Evolutionary conservation across 768 basidiomycete genomes (phyloP).

Genomic region (Suillus hirtellus): DNA sequence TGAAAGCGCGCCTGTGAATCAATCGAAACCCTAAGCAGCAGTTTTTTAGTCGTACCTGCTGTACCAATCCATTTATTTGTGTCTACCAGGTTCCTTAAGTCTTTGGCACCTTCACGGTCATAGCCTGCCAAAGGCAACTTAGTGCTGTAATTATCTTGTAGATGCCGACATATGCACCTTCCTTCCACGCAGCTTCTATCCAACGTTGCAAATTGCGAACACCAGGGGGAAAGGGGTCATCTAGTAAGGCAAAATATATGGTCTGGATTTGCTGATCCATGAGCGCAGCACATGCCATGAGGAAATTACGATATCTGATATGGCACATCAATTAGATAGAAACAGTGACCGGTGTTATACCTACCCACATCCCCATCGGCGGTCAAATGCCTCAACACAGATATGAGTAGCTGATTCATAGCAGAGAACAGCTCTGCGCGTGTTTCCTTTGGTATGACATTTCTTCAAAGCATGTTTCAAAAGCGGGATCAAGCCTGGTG

Average conservation of each 20-base stretch:
- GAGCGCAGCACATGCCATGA: conserved; percentile 75
- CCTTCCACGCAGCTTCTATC: conserved; percentile 82
- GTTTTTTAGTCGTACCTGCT: conserved; percentile 47
- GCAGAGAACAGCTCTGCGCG: conserved; percentile 63
- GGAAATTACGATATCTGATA: conserved; percentile 76
- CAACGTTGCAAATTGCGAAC: conserved; percentile 73
- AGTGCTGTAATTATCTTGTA: neutral
- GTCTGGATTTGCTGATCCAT: conserved; percentile 66
- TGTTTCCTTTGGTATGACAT: conserved; percentile 50
- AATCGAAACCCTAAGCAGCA: neutral
- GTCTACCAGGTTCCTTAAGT: conserved; percentile 56
- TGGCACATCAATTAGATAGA: conserved; percentile 3
- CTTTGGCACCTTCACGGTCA: conserved; percentile 64
- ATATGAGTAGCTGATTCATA: conserved; percentile 62
- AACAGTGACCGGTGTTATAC: conserved; percentile 21
- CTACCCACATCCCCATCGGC: conserved; percentile 73
- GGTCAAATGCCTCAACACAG: conserved; percentile 58
- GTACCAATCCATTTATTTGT: conserved; percentile 83
- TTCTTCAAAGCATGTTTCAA: conserved; percentile 55
- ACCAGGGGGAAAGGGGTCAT: conserved; percentile 59
- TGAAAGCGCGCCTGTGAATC: conserved; percentile 28
- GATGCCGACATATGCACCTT: conserved; percentile 40
- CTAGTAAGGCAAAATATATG: conserved; percentile 61
- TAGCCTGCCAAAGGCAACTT: conserved; percentile 48
- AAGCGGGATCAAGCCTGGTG: conserved; percentile 62